A percentile compares a stretch with the other conserved stretches of the same genome.
phyloP scores from a whole-genome alignment of 257 asterid species.

The Solanum paucissectum region DNA sequence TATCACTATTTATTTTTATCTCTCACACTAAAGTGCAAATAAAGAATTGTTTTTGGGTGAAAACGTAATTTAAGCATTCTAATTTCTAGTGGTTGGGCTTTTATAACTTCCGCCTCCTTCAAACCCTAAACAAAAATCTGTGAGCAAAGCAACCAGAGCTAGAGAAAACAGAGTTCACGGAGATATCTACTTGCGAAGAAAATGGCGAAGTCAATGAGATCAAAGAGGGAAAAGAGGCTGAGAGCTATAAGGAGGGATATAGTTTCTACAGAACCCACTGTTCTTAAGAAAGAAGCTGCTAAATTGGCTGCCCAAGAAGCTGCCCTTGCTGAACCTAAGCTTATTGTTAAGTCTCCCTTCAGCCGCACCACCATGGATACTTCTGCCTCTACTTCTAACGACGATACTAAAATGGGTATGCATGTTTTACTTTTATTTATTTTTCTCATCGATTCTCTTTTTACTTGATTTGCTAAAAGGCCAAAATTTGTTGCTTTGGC shows the following conservation, averaged over 20 bases:
- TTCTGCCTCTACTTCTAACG: conserved; percentile 1
- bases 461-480: background rate
- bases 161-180: background rate
- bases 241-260: conserved; percentile 80
- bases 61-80: background rate
- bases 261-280: conserved; percentile 43
- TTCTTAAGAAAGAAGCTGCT: conserved; percentile 74
- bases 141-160: background rate
- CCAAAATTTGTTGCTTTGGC: background rate
- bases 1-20: too few relatives aligned
- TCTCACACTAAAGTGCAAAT: background rate
- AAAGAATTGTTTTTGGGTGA: background rate
- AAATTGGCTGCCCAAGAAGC: conserved; percentile 76
- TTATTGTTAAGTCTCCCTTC: conserved; percentile 42
- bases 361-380: conserved; percentile 1
- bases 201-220: conserved; percentile 83
- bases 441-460: background rate
- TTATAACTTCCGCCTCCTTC: background rate
- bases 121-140: background rate
- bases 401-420: conserved; percentile 27
- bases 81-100: background rate
- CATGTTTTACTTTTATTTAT: background rate
- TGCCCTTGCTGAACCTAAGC: conserved; percentile 85
- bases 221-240: conserved; percentile 82
- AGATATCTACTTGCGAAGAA: background rate